Conservation (phyloP, 495 filamentous ascomycete genomes). For the Astrothelium macrocarpum region DNA sequence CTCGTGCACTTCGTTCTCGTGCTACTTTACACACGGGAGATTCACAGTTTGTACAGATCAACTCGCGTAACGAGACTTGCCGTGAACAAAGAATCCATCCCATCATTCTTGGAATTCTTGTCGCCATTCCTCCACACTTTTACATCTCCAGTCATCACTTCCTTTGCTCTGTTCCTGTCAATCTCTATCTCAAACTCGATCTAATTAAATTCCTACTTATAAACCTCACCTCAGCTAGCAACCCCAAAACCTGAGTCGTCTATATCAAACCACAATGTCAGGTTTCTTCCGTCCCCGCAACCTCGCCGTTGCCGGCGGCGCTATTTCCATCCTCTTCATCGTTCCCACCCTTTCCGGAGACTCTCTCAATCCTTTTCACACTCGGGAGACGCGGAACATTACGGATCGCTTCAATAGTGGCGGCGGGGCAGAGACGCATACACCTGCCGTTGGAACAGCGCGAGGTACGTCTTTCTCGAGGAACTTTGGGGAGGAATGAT, state of each 20-base stretch:
- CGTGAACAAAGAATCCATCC: background rate
- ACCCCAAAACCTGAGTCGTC: no score
- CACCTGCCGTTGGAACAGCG: background rate
- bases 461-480: background rate
- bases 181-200: background rate
- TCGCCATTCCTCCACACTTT: no score
- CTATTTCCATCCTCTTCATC: conserved; percentile 1
- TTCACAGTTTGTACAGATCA: background rate
- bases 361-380: background rate
- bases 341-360: background rate
- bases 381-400: background rate
- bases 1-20: background rate
- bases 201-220: no score
- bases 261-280: conserved; percentile 1
- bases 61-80: no score
- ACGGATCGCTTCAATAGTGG: background rate
- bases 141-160: no score
- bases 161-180: no score
- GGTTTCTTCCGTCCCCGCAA: conserved; percentile 4
- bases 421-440: background rate
- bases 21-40: background rate
- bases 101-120: no score
- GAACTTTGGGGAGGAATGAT: background rate
- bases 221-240: no score
- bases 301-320: background rate